Conservation (phyloP, 148 eudicot genomes). For the Polygonum aviculare region DNA sequence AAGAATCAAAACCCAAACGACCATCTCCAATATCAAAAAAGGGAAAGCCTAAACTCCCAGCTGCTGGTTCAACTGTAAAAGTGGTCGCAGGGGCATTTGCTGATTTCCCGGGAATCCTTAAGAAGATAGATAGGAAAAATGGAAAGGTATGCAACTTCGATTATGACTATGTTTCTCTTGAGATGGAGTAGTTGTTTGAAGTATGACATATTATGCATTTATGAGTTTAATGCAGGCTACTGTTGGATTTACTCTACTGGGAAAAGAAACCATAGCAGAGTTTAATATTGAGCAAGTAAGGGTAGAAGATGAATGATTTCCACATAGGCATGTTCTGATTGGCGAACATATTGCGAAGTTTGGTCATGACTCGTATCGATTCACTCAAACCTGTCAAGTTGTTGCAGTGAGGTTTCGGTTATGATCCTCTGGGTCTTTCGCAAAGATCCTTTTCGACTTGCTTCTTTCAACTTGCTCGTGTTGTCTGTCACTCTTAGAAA, state of each 20-base stretch:
- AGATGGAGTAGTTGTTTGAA: neutral
- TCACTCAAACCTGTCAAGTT: no score
- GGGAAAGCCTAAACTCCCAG: slow-evolving; percentile 26
- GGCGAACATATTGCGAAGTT: no score
- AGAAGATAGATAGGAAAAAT: slow-evolving; percentile 55
- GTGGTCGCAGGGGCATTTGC: slow-evolving; percentile 84
- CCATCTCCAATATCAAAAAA: slow-evolving; percentile 25
- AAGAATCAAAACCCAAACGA: slow-evolving; percentile 29
- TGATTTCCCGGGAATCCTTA: slow-evolving; percentile 71
- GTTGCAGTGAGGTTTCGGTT: no score
- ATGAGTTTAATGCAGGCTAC: slow-evolving; percentile 48
- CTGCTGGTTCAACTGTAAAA: slow-evolving; percentile 58
- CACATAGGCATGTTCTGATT: neutral
- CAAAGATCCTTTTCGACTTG: no score
- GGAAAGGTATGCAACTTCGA: slow-evolving; percentile 38
- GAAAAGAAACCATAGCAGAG: slow-evolving; percentile 84
- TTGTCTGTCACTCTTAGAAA: no score
- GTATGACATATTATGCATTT: neutral
- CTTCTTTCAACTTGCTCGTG: no score
- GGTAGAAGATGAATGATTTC: slow-evolving; percentile 29
- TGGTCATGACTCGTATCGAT: no score
- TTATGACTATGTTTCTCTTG: neutral
- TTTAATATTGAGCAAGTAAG: slow-evolving; percentile 45
- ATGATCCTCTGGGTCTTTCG: no score
- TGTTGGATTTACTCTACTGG: slow-evolving; percentile 75